Percentiles rank a stretch among this genome's conserved stretches.
Evolutionary conservation across 1,284 basidiomycete species (phyloP).

Genomic region (Cryptococcus maquisensis): DNA sequence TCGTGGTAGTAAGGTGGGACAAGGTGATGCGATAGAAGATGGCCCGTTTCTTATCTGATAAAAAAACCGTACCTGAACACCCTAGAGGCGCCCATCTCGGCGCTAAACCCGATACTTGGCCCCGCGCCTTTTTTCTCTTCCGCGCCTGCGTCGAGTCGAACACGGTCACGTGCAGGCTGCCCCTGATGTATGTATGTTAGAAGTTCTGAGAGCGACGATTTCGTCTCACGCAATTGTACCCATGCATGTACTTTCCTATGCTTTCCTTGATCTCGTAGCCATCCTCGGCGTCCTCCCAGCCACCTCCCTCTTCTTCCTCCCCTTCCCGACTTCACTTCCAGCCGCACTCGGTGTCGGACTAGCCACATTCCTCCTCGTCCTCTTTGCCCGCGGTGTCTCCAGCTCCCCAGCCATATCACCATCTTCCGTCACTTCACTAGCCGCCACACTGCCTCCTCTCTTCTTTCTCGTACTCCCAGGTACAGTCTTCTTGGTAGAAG

Average conservation of each 20-base stretch:
- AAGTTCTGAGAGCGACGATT: too few species aligned
- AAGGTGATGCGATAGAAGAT: too few species aligned
- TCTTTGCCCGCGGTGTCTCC: slow-evolving; percentile 6
- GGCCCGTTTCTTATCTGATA: too few species aligned
- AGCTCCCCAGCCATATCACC: not conserved
- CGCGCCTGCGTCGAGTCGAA: too few species aligned
- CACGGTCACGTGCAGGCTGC: too few species aligned
- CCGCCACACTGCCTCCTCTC: slow-evolving; percentile 15
- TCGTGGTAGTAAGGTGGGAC: not conserved
- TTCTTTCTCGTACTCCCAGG: slow-evolving; percentile 4
- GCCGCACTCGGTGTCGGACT: slow-evolving; percentile 40
- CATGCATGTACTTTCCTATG: not conserved
- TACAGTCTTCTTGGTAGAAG: not conserved
- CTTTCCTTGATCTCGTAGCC: slow-evolving; percentile 15
- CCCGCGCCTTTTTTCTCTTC: too few species aligned
- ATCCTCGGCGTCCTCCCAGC: slow-evolving; percentile 25
- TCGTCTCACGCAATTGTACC: too few species aligned
- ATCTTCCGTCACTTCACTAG: slow-evolving; percentile 21
- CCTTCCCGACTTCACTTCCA: slow-evolving; percentile 9
- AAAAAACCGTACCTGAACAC: too few species aligned
- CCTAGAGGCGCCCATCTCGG: too few species aligned
- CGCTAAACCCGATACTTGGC: too few species aligned
- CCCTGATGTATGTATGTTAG: too few species aligned
- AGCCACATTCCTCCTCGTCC: slow-evolving; percentile 30
- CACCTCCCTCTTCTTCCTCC: slow-evolving; percentile 14